These are phyloP conservation scores for Fusarium devonianum DNA, from an alignment of 2,329 filamentous ascomycete genomes.

Conservation along the genomic window DNA sequence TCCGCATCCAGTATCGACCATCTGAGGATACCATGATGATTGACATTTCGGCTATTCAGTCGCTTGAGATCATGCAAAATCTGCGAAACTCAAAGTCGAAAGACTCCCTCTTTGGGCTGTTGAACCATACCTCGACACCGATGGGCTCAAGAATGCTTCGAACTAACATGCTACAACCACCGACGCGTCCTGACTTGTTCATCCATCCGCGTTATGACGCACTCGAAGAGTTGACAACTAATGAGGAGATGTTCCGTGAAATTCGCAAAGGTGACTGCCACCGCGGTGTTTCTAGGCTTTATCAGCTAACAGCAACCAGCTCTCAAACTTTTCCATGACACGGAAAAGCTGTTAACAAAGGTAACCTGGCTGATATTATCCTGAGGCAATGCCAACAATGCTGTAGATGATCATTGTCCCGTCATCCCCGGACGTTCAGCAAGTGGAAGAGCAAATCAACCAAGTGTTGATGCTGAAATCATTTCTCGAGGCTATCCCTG, in stretches of 20 bases:
- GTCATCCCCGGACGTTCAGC: slow-evolving; percentile 67
- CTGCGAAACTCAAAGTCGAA: slow-evolving; percentile 78
- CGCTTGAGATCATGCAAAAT: slow-evolving; percentile 91
- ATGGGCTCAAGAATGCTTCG: slow-evolving; percentile 88
- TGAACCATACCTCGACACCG: slow-evolving; percentile 85
- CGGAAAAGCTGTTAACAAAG: slow-evolving; percentile 80
- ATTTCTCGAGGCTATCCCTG: slow-evolving; percentile 73
- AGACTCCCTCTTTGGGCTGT: slow-evolving; percentile 81
- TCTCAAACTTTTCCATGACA: slow-evolving; percentile 77
- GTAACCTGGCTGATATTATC: slow-evolving; percentile 49
- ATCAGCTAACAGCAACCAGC: slow-evolving; percentile 51
- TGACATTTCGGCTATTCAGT: slow-evolving; percentile 84
- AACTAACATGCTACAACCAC: slow-evolving; percentile 87
- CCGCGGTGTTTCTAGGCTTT: fast-evolving
- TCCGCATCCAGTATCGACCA: slow-evolving; percentile 85
- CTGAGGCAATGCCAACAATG: background rate
- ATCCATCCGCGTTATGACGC: slow-evolving; percentile 80
- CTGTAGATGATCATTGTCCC: slow-evolving; percentile 78
- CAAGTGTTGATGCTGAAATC: slow-evolving; percentile 86
- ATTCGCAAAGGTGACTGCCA: slow-evolving; percentile 69
- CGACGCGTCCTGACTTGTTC: slow-evolving; percentile 70
- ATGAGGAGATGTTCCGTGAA: slow-evolving; percentile 84
- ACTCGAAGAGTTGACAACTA: slow-evolving; percentile 79
- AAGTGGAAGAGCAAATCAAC: slow-evolving; percentile 83
- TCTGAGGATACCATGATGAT: slow-evolving; percentile 96